Conservation (phyloP, 1,284 basidiomycete species). For the Moesziomyces sp. region DNA sequence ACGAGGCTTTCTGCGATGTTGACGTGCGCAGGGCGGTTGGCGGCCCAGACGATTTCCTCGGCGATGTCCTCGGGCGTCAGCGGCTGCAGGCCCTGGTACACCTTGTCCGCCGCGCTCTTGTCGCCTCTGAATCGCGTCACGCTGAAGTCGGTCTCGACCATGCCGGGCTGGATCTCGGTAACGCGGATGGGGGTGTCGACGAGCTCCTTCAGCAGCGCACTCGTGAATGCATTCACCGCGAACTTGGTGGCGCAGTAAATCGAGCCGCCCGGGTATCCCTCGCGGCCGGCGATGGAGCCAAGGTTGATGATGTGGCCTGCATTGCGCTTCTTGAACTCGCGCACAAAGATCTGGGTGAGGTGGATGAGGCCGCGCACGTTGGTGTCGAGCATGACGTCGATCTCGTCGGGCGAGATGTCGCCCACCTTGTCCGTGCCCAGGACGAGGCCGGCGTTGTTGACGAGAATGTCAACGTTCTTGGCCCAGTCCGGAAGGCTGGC, state of each 20-base stretch:
- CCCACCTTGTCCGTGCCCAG: slow-evolving; percentile 82
- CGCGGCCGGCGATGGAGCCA: slow-evolving; percentile 89
- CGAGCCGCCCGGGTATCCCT: slow-evolving; percentile 77
- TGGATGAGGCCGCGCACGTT: slow-evolving; percentile 90
- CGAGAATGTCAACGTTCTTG: slow-evolving; percentile 58
- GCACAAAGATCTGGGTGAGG: slow-evolving; percentile 76
- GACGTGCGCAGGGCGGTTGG: slow-evolving; percentile 73
- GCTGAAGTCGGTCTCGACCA: slow-evolving; percentile 79
- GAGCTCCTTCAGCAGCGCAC: slow-evolving; percentile 81
- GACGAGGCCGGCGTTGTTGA: slow-evolving; percentile 76
- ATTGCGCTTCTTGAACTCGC: slow-evolving; percentile 86
- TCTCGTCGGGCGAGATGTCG: slow-evolving; percentile 78
- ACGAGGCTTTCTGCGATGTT: slow-evolving; percentile 62
- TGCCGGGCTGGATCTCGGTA: slow-evolving; percentile 72
- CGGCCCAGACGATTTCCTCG: slow-evolving; percentile 97
- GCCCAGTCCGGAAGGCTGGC: slow-evolving; percentile 61
- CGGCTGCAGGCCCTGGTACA: slow-evolving; percentile 63
- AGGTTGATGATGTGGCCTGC: slow-evolving; percentile 94
- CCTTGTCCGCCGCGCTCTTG: slow-evolving; percentile 54
- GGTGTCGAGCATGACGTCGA: slow-evolving; percentile 85
- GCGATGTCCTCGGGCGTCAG: slow-evolving; percentile 71
- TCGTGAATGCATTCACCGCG: slow-evolving; percentile 89
- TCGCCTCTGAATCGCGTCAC: slow-evolving; percentile 57
- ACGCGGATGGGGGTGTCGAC: slow-evolving; percentile 77
- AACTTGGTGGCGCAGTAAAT: slow-evolving; percentile 75